These are phyloP conservation scores for Ambrosia artemisiifolia DNA, from an alignment of 129 eudicot species.

Conservation along the genomic window DNA sequence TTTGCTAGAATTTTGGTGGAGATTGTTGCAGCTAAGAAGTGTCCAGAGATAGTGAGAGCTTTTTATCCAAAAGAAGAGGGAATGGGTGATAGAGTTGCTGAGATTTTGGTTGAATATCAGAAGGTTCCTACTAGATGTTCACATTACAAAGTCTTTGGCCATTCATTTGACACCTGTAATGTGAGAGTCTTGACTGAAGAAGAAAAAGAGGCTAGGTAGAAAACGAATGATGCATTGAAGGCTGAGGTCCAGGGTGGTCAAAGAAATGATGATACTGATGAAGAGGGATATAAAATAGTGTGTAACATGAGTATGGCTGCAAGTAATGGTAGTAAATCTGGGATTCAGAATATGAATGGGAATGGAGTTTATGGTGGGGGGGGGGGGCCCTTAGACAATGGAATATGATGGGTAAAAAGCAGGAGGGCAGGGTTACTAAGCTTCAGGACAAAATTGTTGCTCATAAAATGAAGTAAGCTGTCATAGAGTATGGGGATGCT, in stretches of 20 bases:
- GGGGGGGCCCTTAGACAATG: rapidly evolving
- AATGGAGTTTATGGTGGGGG: neutral
- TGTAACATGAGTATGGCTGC: too few relatives aligned
- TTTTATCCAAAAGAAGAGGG: neutral
- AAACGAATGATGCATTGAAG: too few relatives aligned
- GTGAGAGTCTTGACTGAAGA: neutral
- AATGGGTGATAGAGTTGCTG: too few relatives aligned
- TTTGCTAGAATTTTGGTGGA: neutral
- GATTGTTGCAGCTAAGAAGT: neutral
- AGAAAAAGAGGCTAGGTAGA: rapidly evolving
- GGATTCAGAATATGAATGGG: too few relatives aligned
- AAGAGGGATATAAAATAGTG: too few relatives aligned
- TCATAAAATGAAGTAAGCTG: too few relatives aligned
- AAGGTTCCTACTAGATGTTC: neutral
- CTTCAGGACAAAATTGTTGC: too few relatives aligned
- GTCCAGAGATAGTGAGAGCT: neutral
- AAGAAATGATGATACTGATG: neutral
- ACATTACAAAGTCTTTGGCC: neutral
- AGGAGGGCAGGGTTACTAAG: too few relatives aligned
- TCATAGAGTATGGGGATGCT: too few relatives aligned
- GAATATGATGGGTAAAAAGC: too few relatives aligned
- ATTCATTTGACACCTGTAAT: neutral
- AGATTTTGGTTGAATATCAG: neutral
- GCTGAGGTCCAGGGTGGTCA: rapidly evolving
- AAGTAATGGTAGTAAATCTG: too few relatives aligned